Conservation (phyloP, 2,329 filamentous ascomycete genomes). For the Emmonsia crescens region DNA sequence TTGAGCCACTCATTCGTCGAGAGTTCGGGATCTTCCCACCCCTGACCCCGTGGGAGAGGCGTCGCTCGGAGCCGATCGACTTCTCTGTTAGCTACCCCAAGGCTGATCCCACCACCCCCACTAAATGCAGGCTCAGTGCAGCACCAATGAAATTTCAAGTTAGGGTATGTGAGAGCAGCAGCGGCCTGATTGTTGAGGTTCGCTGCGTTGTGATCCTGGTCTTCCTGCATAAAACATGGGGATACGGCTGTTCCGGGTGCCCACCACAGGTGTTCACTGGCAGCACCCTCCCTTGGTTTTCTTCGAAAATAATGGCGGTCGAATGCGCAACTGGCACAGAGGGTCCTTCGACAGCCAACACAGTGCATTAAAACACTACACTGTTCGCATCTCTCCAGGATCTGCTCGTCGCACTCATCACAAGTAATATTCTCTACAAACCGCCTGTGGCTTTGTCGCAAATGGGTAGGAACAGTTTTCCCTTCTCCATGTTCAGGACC, state of each 20-base stretch:
- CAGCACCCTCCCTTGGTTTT: slow-evolving; percentile 18
- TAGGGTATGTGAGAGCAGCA: slow-evolving; percentile 33
- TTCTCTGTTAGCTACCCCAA: slow-evolving; percentile 43
- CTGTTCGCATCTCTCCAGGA: slow-evolving; percentile 48
- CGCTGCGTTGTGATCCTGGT: slow-evolving; percentile 18
- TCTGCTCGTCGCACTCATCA: slow-evolving; percentile 43
- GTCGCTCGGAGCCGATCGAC: slow-evolving; percentile 47
- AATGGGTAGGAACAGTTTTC: slow-evolving; percentile 44
- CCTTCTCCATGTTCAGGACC: slow-evolving; percentile 38
- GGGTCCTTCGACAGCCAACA: slow-evolving; percentile 48
- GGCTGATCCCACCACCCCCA: slow-evolving; percentile 48
- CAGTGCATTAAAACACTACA: slow-evolving; percentile 53
- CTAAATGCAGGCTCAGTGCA: slow-evolving; percentile 51
- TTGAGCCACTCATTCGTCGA: slow-evolving; percentile 32
- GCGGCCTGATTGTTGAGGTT: slow-evolving; percentile 21
- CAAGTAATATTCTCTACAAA: slow-evolving; percentile 46
- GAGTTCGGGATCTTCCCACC: slow-evolving; percentile 47
- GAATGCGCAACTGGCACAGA: slow-evolving; percentile 50
- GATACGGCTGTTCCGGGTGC: slow-evolving; percentile 45
- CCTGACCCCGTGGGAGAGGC: slow-evolving; percentile 43
- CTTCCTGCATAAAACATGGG: slow-evolving; percentile 50
- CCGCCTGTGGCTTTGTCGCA: slow-evolving; percentile 41
- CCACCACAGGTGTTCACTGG: slow-evolving; percentile 45
- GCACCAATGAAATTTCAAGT: slow-evolving; percentile 49
- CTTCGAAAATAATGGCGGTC: slow-evolving; percentile 41